Evolutionary conservation across 2,329 filamentous ascomycete genomes (phyloP), one percentile per base, ranked within the genome.

Genomic region (Eutypa lata): DNA sequence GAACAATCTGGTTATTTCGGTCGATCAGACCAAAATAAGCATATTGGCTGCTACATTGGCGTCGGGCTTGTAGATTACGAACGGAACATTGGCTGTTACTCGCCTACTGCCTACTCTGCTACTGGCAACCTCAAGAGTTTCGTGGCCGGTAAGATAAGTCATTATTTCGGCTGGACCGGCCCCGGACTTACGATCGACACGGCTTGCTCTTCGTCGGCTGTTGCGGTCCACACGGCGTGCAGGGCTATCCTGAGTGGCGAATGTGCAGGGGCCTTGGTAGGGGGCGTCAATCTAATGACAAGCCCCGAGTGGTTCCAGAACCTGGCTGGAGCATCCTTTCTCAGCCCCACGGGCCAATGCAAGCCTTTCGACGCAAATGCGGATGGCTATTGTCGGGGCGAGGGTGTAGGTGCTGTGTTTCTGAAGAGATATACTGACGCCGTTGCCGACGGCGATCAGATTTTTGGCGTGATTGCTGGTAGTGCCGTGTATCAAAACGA

Each of bases 361-460:
- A 63, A 69, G 42, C 63, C 65, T 14, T 76, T 73, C 38, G 76
- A 78, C 48, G 58, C 65, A 1, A 58, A 61, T 3, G 79, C 73
- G 1, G 73, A 79, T 54, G 82, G 81, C 0, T 84, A 83, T 57
- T 79, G 74, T 11, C 69, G 80, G 3, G 79, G 73, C 1, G 81
- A 84, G 52, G 80, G 75, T 0, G 64, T 72, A 2, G 75, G 62
- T 0, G 61, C 71, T 0, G 60, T 84, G 0, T 60, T 81, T 2
- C 57, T 84, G 0, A 84, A 83, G 64, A 70, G 61, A 4, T 63
- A 82, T 0, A 65, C 69, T 1, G 65, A 71, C 40, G 81, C 81
- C 0, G 31, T 82, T 0, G 59, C 61, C 4, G 78, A 80, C 35
- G 72, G 73, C 0, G 76, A 84, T 57, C 65, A 67, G 1, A 68